Percentiles rank a stretch among this genome's conserved stretches.
Conservation (phyloP, 2,329 filamentous ascomycete genomes). For the Madurella fahalii region DNA sequence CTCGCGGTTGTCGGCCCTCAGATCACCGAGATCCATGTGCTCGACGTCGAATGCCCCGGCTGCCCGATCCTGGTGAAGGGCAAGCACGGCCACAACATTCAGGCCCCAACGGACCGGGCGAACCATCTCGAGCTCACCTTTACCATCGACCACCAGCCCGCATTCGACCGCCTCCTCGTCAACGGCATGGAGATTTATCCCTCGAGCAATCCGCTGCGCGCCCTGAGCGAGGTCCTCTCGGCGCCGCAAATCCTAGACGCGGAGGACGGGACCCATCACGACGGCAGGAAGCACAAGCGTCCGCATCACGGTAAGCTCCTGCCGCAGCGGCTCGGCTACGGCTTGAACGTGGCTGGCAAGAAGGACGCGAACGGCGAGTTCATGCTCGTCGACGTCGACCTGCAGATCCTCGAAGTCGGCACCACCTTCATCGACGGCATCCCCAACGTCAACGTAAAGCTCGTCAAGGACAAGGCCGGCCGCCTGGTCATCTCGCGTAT, state of each 20-base stretch:
- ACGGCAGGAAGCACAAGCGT: not conserved
- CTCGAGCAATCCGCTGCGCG: slow-evolving; percentile 42
- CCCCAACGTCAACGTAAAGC: slow-evolving; percentile 53
- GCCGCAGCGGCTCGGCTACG: slow-evolving; percentile 46
- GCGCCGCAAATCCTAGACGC: slow-evolving; percentile 43
- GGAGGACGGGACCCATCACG: slow-evolving; percentile 7
- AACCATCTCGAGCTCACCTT: slow-evolving; percentile 53
- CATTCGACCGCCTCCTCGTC: slow-evolving; percentile 47
- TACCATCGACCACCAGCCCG: slow-evolving; percentile 43
- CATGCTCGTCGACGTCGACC: slow-evolving; percentile 49
- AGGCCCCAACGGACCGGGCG: slow-evolving; percentile 24
- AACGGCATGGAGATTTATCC: slow-evolving; percentile 61
- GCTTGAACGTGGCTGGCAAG: slow-evolving; percentile 40
- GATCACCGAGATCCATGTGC: slow-evolving; percentile 33
- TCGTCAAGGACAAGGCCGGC: slow-evolving; percentile 55
- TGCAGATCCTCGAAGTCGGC: slow-evolving; percentile 59
- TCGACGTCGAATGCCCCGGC: slow-evolving; percentile 51
- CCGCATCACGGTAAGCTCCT: slow-evolving; percentile 20
- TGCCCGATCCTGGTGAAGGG: slow-evolving; percentile 42
- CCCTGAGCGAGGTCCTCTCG: slow-evolving; percentile 33
- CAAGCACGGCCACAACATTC: slow-evolving; percentile 26
- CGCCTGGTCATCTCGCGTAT: slow-evolving; percentile 53
- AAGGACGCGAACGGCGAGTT: slow-evolving; percentile 49
- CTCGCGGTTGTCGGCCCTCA: slow-evolving; percentile 36
- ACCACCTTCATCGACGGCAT: slow-evolving; percentile 51